Conservation (phyloP, 2,329 filamentous ascomycete genomes). For the Penicillium sumatraense region DNA sequence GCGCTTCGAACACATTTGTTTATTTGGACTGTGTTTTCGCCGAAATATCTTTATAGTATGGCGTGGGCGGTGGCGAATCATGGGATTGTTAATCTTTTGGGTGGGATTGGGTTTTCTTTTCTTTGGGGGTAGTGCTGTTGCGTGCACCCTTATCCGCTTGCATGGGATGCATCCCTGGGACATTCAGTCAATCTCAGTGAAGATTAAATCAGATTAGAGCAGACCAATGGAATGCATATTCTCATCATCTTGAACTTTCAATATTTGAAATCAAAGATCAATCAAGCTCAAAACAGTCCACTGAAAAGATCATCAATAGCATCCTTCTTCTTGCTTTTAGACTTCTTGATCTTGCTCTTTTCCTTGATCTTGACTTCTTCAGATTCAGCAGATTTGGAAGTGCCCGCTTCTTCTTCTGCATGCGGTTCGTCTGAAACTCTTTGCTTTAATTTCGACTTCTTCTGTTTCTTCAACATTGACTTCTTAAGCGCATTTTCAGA, state of each 20-base stretch:
- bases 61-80: slow-evolving; percentile 88
- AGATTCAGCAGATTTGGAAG: slow-evolving; percentile 2
- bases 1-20: slow-evolving; percentile 86
- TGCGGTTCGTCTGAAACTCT: slow-evolving; percentile 5
- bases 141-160: too few relatives aligned
- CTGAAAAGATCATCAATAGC: slow-evolving; percentile 76
- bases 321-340: slow-evolving; percentile 56
- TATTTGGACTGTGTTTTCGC: slow-evolving; percentile 98
- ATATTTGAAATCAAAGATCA: not conserved
- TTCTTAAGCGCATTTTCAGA: too few relatives aligned
- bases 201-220: not conserved
- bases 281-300: slow-evolving; percentile 51
- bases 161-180: too few relatives aligned
- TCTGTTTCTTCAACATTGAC: too few relatives aligned
- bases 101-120: slow-evolving; percentile 42
- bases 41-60: slow-evolving; percentile 91
- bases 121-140: slow-evolving; percentile 11
- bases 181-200: not conserved
- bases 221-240: not conserved
- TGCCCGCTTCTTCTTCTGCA: not conserved
- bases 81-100: slow-evolving; percentile 70
- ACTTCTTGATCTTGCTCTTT: slow-evolving; percentile 7
- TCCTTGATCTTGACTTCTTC: too few relatives aligned
- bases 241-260: not conserved
- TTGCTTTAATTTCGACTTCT: too few relatives aligned